phyloP scores from a whole-genome alignment of 305 asterid species.

The Fraxinus paxiana region DNA sequence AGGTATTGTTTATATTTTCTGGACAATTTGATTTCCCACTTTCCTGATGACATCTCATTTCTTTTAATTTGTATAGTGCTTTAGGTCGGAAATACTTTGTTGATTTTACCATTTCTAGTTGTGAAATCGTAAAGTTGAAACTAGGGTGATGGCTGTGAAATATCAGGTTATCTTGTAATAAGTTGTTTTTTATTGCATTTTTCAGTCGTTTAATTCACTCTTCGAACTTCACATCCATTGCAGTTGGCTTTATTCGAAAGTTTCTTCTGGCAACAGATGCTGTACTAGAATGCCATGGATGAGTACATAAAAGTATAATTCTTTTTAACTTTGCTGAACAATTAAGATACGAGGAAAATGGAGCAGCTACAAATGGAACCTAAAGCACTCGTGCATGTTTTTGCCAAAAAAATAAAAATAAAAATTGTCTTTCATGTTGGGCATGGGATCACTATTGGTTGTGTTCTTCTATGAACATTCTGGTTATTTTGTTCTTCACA shows the following conservation, averaged over 20 bases:
- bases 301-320: not conserved
- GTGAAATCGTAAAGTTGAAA: not conserved
- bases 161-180: not conserved
- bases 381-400: not conserved
- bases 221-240: not conserved
- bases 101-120: not conserved
- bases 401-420: not conserved
- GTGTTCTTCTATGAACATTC: not conserved
- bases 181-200: constrained; percentile 4
- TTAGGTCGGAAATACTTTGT: not conserved
- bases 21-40: not conserved
- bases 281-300: not conserved
- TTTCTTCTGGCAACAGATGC: not conserved
- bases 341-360: not conserved
- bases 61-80: not conserved
- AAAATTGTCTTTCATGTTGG: not conserved
- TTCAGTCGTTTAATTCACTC: not conserved
- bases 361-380: not conserved
- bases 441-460: not conserved
- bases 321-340: not conserved
- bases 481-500: not conserved
- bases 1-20: constrained; percentile 40
- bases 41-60: not conserved
- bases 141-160: not conserved
- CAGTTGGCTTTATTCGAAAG: not conserved